A percentile compares a stretch with the other conserved stretches of the same genome.
Conservation (phyloP, 2,329 filamentous ascomycete genomes). For the Diplocarpon rosae region DNA sequence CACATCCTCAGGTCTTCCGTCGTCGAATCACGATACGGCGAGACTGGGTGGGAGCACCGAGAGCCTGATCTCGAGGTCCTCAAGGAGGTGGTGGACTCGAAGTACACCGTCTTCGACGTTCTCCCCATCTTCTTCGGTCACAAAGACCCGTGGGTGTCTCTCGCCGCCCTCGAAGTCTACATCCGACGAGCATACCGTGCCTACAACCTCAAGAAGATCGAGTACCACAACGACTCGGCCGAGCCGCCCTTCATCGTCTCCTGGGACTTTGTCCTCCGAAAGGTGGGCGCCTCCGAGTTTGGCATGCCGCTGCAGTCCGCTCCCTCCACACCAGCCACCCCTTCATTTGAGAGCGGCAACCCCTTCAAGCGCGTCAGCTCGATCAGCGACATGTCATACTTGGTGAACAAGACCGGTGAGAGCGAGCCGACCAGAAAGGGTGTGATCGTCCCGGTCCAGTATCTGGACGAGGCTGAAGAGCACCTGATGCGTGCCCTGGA, state of each 20-base stretch:
- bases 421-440: constrained; percentile 78
- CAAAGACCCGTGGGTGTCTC: constrained; percentile 83
- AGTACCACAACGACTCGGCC: constrained; percentile 64
- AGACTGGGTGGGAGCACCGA: constrained; percentile 92
- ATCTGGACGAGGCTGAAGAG: constrained; percentile 90
- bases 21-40: constrained; percentile 91
- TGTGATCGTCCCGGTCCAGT: constrained; percentile 87
- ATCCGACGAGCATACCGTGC: constrained; percentile 93
- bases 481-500: constrained; percentile 75
- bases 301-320: constrained; percentile 68
- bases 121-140: constrained; percentile 91
- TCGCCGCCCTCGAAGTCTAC: constrained; percentile 92
- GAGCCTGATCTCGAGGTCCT: constrained; percentile 83
- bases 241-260: constrained; percentile 73
- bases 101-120: constrained; percentile 97
- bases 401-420: constrained; percentile 54
- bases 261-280: constrained; percentile 93
- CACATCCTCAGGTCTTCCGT: constrained; percentile 94
- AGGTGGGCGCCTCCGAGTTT: constrained; percentile 85
- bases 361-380: constrained; percentile 79
- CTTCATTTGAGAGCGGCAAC: constrained; percentile 45
- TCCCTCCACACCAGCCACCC: constrained; percentile 75
- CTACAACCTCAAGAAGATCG: constrained; percentile 78
- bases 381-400: constrained; percentile 92
- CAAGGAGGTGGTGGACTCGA: constrained; percentile 97